phyloP scores from a whole-genome alignment of 208 protist genomes.

The Leishmania braziliensis region DNA sequence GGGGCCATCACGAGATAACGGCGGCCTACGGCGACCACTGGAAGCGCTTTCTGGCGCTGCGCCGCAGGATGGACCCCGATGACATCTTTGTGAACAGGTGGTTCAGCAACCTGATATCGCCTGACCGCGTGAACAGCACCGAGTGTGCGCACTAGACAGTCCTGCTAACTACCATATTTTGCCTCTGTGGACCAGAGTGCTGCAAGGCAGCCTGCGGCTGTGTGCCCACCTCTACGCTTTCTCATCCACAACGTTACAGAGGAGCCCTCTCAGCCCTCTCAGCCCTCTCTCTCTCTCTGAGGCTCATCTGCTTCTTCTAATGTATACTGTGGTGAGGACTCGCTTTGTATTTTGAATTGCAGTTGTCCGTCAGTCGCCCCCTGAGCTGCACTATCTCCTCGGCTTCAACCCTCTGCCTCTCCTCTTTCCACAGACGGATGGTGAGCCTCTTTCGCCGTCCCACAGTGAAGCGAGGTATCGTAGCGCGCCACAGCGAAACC shows the following conservation, averaged over 20 bases:
- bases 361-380: not conserved
- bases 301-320: not conserved
- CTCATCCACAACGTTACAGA: not conserved
- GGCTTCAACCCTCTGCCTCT: not conserved
- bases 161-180: not conserved
- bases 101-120: constrained; percentile 54
- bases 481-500: not conserved
- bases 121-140: constrained; percentile 39
- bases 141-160: not conserved
- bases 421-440: not conserved
- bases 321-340: not conserved
- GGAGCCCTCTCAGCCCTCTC: not conserved
- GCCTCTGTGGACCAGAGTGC: not conserved
- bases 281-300: not conserved
- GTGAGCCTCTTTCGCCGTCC: not conserved
- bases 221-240: not conserved
- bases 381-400: no score
- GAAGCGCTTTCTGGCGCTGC: constrained; percentile 59
- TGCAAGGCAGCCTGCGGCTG: not conserved
- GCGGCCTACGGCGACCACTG: constrained; percentile 60
- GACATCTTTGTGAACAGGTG: constrained; percentile 74
- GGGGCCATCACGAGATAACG: constrained; percentile 42
- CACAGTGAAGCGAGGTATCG: not conserved
- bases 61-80: constrained; percentile 57
- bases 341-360: not conserved